phyloP scores from a whole-genome alignment of 495 filamentous ascomycete genomes.

The Viridothelium virens region DNA sequence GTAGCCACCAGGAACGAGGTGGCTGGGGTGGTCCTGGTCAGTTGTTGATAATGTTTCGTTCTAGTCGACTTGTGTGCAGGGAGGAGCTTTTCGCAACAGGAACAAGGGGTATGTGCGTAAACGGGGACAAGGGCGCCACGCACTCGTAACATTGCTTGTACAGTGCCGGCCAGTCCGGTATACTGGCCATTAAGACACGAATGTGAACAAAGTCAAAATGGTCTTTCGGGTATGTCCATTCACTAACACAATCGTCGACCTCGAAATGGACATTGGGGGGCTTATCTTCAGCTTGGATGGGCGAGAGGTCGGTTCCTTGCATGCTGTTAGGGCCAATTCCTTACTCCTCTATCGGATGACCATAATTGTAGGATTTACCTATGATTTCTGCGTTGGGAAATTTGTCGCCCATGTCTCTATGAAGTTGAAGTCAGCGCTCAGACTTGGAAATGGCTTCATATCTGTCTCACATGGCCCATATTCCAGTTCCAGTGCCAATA shows the following conservation, averaged over 20 bases:
- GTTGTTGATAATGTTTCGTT: too few relatives aligned
- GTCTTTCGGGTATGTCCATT: conserved; percentile 39
- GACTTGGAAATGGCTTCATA: neutral
- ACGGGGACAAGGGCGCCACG: neutral
- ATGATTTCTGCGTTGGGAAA: conserved; percentile 13
- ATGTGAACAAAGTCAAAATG: conserved; percentile 51
- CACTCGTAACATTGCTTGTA: conserved; percentile 26
- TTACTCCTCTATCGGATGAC: too few relatives aligned
- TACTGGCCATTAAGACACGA: conserved; percentile 45
- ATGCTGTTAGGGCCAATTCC: neutral
- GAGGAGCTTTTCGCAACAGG: too few relatives aligned
- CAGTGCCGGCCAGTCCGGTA: conserved; percentile 45
- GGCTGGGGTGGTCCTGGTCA: conserved; percentile 11
- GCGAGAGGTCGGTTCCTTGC: conserved; percentile 15
- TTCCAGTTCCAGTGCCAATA: conserved; percentile 33
- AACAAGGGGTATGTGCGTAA: neutral
- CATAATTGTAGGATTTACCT: neutral
- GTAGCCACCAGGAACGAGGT: conserved; percentile 28
- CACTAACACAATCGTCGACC: conserved; percentile 43
- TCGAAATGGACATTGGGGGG: conserved; percentile 47
- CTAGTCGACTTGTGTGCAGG: too few relatives aligned
- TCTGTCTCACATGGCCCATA: conserved; percentile 31
- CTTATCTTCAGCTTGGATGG: conserved; percentile 26
- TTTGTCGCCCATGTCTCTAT: neutral
- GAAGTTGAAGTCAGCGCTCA: neutral